Conservation (phyloP, 257 asterid genomes). For the Haberlea rhodopensis region DNA sequence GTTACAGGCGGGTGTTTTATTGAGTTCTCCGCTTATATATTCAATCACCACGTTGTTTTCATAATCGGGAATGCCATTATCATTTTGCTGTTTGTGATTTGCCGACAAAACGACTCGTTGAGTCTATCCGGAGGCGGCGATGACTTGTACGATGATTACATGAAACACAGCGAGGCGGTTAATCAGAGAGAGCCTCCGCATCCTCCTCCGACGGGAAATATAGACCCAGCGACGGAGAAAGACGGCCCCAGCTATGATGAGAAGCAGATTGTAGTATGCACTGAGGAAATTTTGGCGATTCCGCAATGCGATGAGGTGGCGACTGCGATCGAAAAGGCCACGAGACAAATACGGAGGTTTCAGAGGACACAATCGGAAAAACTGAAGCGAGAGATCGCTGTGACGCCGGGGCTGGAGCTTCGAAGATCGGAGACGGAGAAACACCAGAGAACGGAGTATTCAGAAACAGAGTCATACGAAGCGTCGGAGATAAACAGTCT, state of each 20-base stretch:
- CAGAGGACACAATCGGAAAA: slow-evolving; percentile 77
- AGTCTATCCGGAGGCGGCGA: slow-evolving; percentile 24
- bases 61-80: slow-evolving; percentile 72
- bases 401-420: slow-evolving; percentile 37
- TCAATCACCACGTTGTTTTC: slow-evolving; percentile 76
- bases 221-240: background rate
- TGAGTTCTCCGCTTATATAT: slow-evolving; percentile 29
- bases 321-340: slow-evolving; percentile 54
- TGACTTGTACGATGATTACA: slow-evolving; percentile 46
- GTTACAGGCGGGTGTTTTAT: slow-evolving; percentile 24
- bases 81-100: slow-evolving; percentile 40
- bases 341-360: slow-evolving; percentile 52
- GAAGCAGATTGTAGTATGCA: slow-evolving; percentile 43
- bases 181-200: slow-evolving; percentile 9
- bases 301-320: slow-evolving; percentile 40
- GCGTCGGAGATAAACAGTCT: slow-evolving; percentile 50
- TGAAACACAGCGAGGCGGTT: slow-evolving; percentile 40
- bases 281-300: slow-evolving; percentile 19
- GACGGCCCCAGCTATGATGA: slow-evolving; percentile 28
- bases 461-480: slow-evolving; percentile 16
- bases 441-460: slow-evolving; percentile 17
- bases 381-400: slow-evolving; percentile 50
- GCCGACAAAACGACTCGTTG: slow-evolving; percentile 40
- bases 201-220: slow-evolving; percentile 2
- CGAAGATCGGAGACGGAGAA: slow-evolving; percentile 61